Conservation (phyloP, 2,329 filamentous ascomycete species). For the Clarireedia sp. region DNA sequence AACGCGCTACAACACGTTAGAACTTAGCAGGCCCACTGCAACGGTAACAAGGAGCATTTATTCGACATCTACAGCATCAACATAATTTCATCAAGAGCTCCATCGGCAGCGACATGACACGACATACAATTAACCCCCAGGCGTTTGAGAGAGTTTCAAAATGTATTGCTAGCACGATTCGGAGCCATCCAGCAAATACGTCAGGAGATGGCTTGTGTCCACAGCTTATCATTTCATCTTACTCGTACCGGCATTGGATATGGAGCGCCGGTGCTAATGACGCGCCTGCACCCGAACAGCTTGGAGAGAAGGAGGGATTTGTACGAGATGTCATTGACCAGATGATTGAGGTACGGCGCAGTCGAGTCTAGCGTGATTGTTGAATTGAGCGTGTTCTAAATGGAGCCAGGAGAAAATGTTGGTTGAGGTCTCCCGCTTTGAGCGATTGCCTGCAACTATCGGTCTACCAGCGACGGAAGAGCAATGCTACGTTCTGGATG, state of each 20-base stretch:
- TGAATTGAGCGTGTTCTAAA: background rate
- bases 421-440: background rate
- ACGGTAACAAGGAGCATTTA: too few relatives aligned
- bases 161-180: slow-evolving; percentile 6
- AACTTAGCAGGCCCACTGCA: too few relatives aligned
- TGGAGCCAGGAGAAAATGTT: background rate
- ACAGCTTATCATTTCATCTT: slow-evolving; percentile 7
- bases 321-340: slow-evolving; percentile 1
- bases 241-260: background rate
- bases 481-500: slow-evolving; percentile 3
- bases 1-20: too few relatives aligned
- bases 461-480: slow-evolving; percentile 1
- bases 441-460: slow-evolving; percentile 2
- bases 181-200: slow-evolving; percentile 4
- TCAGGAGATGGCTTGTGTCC: slow-evolving; percentile 8
- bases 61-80: too few relatives aligned
- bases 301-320: slow-evolving; percentile 2
- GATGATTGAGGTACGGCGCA: slow-evolving; percentile 4
- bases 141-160: slow-evolving; percentile 3
- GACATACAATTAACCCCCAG: background rate
- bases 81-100: background rate
- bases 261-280: slow-evolving; percentile 1
- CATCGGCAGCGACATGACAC: background rate
- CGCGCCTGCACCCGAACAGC: background rate
- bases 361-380: background rate